phyloP scores from a whole-genome alignment of 208 protist species.

The Trypanosoma cruzi region DNA sequence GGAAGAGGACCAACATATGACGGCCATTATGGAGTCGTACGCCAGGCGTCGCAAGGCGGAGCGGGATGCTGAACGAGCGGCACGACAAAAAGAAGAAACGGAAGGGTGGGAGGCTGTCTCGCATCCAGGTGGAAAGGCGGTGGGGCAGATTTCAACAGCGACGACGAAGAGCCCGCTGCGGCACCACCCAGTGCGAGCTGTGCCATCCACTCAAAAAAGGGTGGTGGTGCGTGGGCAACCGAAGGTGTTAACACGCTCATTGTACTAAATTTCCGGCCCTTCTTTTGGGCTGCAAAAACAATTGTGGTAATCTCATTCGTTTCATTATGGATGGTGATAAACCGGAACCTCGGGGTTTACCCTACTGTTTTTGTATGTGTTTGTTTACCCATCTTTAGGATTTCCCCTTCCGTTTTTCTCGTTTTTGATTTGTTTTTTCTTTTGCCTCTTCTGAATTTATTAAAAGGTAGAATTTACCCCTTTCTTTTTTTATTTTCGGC shows the following conservation, averaged over 20 bases:
- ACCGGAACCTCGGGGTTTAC: no score
- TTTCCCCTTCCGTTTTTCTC: neutral
- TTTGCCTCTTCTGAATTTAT: neutral
- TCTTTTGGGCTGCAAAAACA: no score
- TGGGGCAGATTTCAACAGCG: slow-evolving; percentile 11
- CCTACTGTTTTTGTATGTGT: no score
- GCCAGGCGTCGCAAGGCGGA: slow-evolving; percentile 77
- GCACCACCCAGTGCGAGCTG: slow-evolving; percentile 18
- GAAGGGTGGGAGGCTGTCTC: slow-evolving; percentile 13
- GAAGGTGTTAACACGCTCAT: slow-evolving; percentile 52
- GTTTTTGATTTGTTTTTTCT: neutral
- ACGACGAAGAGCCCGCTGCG: slow-evolving; percentile 12
- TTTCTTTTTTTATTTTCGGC: neutral
- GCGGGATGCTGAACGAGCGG: slow-evolving; percentile 53
- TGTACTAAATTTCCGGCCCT: slow-evolving; percentile 35
- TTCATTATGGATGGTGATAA: no score
- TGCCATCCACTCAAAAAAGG: neutral
- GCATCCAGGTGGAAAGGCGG: neutral
- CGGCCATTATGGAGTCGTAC: slow-evolving; percentile 88
- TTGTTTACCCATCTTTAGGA: neutral
- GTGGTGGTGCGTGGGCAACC: slow-evolving; percentile 2
- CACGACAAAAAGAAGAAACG: slow-evolving; percentile 21
- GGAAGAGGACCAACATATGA: slow-evolving; percentile 78
- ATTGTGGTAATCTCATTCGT: no score
- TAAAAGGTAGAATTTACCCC: neutral